phyloP scores from a whole-genome alignment of 129 eudicot species.

The Flaveria sonorensis region DNA sequence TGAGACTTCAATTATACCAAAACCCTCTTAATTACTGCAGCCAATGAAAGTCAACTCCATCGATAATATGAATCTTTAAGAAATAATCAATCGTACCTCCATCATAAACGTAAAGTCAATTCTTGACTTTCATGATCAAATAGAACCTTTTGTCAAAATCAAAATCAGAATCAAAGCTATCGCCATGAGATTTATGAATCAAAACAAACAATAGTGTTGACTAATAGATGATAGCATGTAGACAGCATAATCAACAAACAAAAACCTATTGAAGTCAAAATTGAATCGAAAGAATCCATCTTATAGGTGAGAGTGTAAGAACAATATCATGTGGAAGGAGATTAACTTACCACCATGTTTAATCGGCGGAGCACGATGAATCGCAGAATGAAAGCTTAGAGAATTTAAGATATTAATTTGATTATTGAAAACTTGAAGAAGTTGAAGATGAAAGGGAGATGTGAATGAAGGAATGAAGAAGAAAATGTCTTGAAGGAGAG shows the following conservation, averaged over 20 bases:
- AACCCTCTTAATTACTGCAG: too few relatives aligned
- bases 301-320: background rate
- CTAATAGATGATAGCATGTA: background rate
- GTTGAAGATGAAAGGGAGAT: background rate
- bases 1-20: too few relatives aligned
- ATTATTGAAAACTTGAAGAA: background rate
- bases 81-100: background rate
- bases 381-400: background rate
- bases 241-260: too few relatives aligned
- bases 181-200: background rate
- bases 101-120: constrained; percentile 27
- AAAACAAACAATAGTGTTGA: background rate
- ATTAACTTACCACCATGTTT: constrained; percentile 56
- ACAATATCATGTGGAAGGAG: background rate
- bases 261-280: too few relatives aligned
- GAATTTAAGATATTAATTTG: constrained; percentile 2
- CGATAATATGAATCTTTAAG: background rate
- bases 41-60: too few relatives aligned
- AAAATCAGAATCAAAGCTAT: background rate
- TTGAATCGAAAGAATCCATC: too few relatives aligned
- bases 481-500: constrained; percentile 23
- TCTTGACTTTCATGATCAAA: constrained; percentile 27
- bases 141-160: background rate
- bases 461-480: constrained; percentile 21
- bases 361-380: background rate